Conservation (phyloP, 257 asterid species). For the Petunia secreta region DNA sequence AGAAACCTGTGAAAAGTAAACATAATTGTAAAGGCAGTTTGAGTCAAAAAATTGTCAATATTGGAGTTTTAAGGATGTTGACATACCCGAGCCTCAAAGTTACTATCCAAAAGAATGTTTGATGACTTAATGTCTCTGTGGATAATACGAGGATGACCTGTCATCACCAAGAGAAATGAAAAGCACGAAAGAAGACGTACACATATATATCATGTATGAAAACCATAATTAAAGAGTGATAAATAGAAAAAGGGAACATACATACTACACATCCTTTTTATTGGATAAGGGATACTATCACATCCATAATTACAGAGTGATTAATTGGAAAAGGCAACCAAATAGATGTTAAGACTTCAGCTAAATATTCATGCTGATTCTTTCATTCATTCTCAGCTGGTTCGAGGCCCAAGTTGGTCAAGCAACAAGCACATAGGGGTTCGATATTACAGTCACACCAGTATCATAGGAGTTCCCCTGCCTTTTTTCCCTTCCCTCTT, state of each 20-base stretch:
- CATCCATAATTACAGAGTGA: too few species aligned
- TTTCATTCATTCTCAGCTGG: too few species aligned
- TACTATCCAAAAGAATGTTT: conserved; percentile 77
- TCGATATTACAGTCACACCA: background rate
- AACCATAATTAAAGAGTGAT: background rate
- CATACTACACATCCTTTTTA: background rate
- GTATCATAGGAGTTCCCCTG: background rate
- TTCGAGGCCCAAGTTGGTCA: too few species aligned
- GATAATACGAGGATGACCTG: conserved; percentile 90
- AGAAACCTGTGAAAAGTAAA: conserved; percentile 63
- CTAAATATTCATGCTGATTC: too few species aligned
- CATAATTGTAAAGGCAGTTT: conserved; percentile 5
- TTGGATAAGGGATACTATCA: too few species aligned
- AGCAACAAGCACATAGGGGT: conserved; percentile 3
- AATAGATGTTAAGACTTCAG: too few species aligned
- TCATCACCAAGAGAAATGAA: conserved; percentile 13
- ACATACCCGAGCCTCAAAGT: conserved; percentile 91
- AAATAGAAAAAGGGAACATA: background rate
- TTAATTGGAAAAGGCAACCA: too few species aligned
- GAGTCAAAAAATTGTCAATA: conserved; percentile 2
- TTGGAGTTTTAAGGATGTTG: conserved; percentile 2
- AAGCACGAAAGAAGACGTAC: background rate
- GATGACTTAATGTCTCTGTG: conserved; percentile 98
- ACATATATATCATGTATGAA: background rate
- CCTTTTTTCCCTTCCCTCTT: background rate